Conservation (phyloP, 805 yeast species). For the Kazachstania kunashirensis region DNA sequence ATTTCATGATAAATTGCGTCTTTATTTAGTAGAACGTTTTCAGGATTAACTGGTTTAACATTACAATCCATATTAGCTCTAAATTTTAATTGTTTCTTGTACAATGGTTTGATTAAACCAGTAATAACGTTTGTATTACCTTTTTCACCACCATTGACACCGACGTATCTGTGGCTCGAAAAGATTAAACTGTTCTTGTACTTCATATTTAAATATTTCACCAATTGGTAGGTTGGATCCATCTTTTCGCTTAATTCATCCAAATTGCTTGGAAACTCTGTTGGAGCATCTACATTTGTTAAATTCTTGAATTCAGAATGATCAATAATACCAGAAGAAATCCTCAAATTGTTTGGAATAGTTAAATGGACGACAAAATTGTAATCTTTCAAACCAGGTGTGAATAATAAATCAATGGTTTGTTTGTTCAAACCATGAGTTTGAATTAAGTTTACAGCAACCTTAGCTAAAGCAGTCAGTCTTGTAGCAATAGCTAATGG, state of each 20-base stretch:
- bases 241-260: conserved; percentile 36
- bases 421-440: conserved; percentile 35
- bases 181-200: conserved; percentile 63
- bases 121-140: conserved; percentile 56
- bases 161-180: conserved; percentile 47
- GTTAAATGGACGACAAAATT: conserved; percentile 65
- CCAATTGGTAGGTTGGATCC: conserved; percentile 55
- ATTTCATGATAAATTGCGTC: conserved; percentile 71
- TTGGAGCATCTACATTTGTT: conserved; percentile 20
- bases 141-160: conserved; percentile 44
- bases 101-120: conserved; percentile 71
- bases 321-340: conserved; percentile 49
- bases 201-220: conserved; percentile 49
- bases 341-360: conserved; percentile 33
- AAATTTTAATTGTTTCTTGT: conserved; percentile 53
- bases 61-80: conserved; percentile 72
- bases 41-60: conserved; percentile 48
- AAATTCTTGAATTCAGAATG: conserved; percentile 53
- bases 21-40: conserved; percentile 51
- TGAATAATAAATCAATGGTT: conserved; percentile 51
- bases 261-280: conserved; percentile 29
- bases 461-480: conserved; percentile 76
- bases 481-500: conserved; percentile 77
- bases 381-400: conserved; percentile 76
- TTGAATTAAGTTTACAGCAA: conserved; percentile 49